Conservation (phyloP, 768 basidiomycete species). For the Leucocoprinus leucothites region DNA sequence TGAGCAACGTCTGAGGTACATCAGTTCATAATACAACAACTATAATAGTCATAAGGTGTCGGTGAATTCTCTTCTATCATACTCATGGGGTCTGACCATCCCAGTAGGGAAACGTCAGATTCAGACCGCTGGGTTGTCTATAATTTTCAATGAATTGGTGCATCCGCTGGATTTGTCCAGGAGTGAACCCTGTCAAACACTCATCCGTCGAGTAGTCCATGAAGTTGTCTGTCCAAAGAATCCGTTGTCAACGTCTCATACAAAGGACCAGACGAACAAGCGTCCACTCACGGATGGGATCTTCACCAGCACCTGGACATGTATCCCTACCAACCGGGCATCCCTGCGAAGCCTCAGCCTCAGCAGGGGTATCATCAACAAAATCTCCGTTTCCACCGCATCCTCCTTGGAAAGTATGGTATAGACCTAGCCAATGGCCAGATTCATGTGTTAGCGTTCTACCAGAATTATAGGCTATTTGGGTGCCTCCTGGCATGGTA, state of each 20-base stretch:
- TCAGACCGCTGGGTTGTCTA: neutral
- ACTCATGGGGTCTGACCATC: neutral
- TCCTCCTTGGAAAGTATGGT: slow-evolving; percentile 43
- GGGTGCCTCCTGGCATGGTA: slow-evolving; percentile 37
- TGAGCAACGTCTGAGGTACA: no score
- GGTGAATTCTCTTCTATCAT: no score
- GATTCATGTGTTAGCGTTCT: slow-evolving; percentile 47
- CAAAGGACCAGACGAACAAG: neutral
- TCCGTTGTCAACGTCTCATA: neutral
- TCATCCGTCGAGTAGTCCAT: slow-evolving; percentile 29
- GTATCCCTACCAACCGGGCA: slow-evolving; percentile 31
- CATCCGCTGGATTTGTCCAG: slow-evolving; percentile 39
- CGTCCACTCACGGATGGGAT: slow-evolving; percentile 38
- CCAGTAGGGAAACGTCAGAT: slow-evolving; percentile 7
- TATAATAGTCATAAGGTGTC: no score
- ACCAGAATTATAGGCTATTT: slow-evolving; percentile 38
- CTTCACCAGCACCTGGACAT: slow-evolving; percentile 28
- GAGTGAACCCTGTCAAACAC: slow-evolving; percentile 41
- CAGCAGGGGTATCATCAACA: slow-evolving; percentile 41
- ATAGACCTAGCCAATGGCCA: slow-evolving; percentile 48
- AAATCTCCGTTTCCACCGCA: slow-evolving; percentile 33
- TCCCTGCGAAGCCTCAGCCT: slow-evolving; percentile 31
- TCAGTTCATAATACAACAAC: no score
- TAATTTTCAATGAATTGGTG: slow-evolving; percentile 16
- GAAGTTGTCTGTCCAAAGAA: slow-evolving; percentile 30